Evolutionary conservation across 2,329 filamentous ascomycete genomes (phyloP), one percentile per base, ranked within the genome.

Genomic region (Aureobasidium sp.): DNA sequence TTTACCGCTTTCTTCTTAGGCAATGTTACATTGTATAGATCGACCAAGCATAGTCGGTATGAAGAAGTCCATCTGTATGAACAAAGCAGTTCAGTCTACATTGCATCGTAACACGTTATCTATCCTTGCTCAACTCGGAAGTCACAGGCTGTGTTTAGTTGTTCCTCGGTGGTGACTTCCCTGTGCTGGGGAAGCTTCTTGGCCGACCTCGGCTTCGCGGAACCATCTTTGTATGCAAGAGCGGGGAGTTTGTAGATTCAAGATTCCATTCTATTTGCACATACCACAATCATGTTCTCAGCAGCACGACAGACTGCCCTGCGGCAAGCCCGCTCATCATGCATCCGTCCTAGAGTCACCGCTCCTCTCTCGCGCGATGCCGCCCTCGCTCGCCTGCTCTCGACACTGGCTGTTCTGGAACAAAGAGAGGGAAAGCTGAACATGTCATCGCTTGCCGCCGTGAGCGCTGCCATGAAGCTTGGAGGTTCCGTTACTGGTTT

Each of bases 351-450:
- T 61, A 65, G 67, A 29, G 68, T 67, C 37, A 57, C 67, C 15
- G 70, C 72, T 72, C 77, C 74, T 71, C 77, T 73, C 62, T 74
- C 77, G 66, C 77, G 77, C 67, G 75, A 78, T 70, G 85, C 84
- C 62, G 80, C 83, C 65, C 77, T 88, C 66, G 81, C 82, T 69
- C 84, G 89, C 69, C 80, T 96, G 64, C 82, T 95, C 63, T 97
- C 92, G 56, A 94, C 92, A 39, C 84, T 99, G 62, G 93, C 93
- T 50, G 80, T 99, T 60, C 84, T 99, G 65, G 94, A 99, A 78
- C 94, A 97, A 77, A 86, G 87, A 70, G 89, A 96, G 70, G 94
- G 94, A 65, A 87, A 91, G 77, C 84, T 99, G 67, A 91, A 90
- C 72, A 77, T 83, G 65, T 87, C 89, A 26, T 97, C 92, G 5